These are phyloP conservation scores for Craterostigma plantagineum DNA, from an alignment of 257 asterid genomes.

Conservation along the genomic window DNA sequence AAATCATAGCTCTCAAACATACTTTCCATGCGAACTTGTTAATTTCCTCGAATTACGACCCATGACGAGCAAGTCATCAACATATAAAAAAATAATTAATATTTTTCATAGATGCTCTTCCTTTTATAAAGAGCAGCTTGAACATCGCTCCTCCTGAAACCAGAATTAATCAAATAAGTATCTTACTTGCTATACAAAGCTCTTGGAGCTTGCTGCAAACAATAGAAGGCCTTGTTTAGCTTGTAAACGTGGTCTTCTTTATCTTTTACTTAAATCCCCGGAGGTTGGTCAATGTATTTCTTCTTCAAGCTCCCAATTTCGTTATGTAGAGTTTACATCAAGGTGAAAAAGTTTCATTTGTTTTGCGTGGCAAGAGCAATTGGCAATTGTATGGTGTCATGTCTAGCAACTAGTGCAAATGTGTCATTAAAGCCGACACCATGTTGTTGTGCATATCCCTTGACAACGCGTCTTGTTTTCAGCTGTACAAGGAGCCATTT, in stretches of 20 bases:
- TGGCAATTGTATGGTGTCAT: no score
- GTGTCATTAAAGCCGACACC: neutral
- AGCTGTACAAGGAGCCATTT: neutral
- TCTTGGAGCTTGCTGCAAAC: neutral
- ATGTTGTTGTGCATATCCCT: neutral
- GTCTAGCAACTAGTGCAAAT: neutral
- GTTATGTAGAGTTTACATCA: neutral
- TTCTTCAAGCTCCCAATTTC: neutral
- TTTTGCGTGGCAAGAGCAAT: neutral
- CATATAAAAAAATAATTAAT: neutral
- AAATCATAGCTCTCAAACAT: neutral
- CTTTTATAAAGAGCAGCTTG: neutral
- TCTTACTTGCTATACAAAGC: neutral
- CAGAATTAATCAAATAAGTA: neutral
- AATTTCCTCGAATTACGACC: neutral
- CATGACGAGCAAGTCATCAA: neutral
- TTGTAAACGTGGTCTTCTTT: neutral
- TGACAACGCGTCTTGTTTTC: neutral
- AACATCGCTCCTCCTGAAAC: neutral
- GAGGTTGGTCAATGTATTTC: neutral
- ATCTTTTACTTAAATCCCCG: no score
- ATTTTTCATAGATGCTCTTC: neutral
- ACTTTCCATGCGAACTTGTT: neutral
- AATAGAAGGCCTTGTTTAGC: neutral
- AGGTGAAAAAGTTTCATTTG: neutral